phyloP scores from a whole-genome alignment of 2,329 filamentous ascomycete species.

The Phoma sp. region DNA sequence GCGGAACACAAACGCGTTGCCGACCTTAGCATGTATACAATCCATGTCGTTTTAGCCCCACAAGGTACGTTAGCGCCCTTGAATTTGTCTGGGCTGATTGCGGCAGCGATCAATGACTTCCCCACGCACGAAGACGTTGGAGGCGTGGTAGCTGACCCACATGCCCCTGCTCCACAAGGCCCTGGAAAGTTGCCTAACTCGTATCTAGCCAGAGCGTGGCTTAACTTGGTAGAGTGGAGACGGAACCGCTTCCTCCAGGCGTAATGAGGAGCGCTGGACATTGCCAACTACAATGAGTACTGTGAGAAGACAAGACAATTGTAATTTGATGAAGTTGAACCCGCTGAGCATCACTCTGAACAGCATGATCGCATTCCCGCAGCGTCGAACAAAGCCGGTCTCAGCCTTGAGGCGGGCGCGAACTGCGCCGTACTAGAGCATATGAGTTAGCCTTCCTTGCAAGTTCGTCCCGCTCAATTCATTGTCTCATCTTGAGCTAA shows the following conservation, averaged over 20 bases:
- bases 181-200: background rate
- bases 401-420: constrained; percentile 7
- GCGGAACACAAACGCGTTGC: constrained; percentile 9
- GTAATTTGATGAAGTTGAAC: too few relatives aligned
- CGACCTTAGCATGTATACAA: constrained; percentile 11
- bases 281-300: too few relatives aligned
- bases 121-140: constrained; percentile 4
- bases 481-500: constrained; percentile 26
- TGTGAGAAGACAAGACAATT: too few relatives aligned
- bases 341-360: background rate
- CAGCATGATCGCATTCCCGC: constrained; percentile 8
- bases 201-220: background rate
- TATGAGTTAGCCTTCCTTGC: constrained; percentile 25
- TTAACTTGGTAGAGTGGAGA: background rate
- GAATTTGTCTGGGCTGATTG: background rate
- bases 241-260: background rate
- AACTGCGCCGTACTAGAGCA: constrained; percentile 22
- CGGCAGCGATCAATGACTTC: constrained; percentile 4
- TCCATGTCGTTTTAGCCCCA: constrained; percentile 1
- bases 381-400: constrained; percentile 21
- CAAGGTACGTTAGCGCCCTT: background rate
- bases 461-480: constrained; percentile 21
- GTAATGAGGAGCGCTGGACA: background rate
- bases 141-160: background rate
- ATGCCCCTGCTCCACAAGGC: background rate